Evolutionary conservation across 805 yeast species (phyloP).

Genomic region (Blastobotrys robertii): DNA sequence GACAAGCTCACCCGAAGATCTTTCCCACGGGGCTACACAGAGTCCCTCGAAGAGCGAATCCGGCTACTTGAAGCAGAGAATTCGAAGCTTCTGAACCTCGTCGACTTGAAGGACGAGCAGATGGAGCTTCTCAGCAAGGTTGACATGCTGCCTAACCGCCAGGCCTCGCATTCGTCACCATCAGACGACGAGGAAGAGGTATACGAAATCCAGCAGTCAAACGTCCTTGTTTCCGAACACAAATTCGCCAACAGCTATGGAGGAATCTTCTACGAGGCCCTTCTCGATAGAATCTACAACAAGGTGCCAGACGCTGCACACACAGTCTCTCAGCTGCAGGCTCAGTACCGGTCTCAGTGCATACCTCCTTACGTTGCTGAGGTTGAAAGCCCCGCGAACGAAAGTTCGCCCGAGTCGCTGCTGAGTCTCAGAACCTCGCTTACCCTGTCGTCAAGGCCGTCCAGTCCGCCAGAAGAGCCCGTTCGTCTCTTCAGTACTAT

Average conservation of each 20-base stretch:
- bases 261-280: constrained; percentile 21
- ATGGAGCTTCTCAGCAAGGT: constrained; percentile 34
- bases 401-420: too few species aligned
- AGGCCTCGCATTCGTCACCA: neutral
- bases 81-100: constrained; percentile 50
- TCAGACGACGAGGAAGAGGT: constrained; percentile 18
- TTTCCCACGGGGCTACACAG: constrained; percentile 88
- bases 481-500: constrained; percentile 7
- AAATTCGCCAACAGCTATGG: constrained; percentile 13
- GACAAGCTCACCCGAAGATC: constrained; percentile 80
- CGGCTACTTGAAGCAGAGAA: constrained; percentile 78
- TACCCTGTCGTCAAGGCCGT: too few species aligned
- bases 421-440: too few species aligned
- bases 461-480: too few species aligned
- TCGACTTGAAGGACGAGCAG: constrained; percentile 58
- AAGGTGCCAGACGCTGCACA: constrained; percentile 18
- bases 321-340: constrained; percentile 2
- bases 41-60: constrained; percentile 79
- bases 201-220: constrained; percentile 20
- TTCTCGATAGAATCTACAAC: constrained; percentile 21
- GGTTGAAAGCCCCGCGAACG: too few species aligned
- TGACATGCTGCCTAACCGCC: constrained; percentile 5
- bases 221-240: constrained; percentile 18
- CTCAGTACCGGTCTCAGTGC: too few species aligned
- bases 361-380: too few species aligned